A percentile compares a stretch with the other conserved stretches of the same genome.
phyloP scores from a whole-genome alignment of 2,329 filamentous ascomycete genomes.

The Penicillium brasilianum region DNA sequence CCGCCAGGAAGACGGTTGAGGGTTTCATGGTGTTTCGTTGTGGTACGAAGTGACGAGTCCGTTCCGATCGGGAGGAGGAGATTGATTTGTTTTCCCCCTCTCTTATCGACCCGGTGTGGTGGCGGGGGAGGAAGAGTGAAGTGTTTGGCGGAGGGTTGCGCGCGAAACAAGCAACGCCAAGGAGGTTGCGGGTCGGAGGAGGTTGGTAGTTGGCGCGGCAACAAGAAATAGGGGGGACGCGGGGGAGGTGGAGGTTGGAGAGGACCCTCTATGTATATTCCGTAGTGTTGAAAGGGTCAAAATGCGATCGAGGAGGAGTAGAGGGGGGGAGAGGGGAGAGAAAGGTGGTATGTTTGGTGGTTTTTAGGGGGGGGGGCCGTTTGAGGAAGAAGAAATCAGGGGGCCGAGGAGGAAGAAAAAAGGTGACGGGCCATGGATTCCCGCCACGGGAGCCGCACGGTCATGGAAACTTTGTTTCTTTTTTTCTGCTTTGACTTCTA shows the following conservation, averaged over 20 bases:
- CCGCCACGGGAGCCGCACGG: slow-evolving; percentile 1
- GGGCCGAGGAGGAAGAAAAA: slow-evolving; percentile 9
- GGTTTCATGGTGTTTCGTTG: slow-evolving; percentile 29
- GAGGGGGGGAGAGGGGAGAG: background rate
- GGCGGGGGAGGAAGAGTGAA: slow-evolving; percentile 12
- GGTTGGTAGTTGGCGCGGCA: slow-evolving; percentile 31
- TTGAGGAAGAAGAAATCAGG: slow-evolving; percentile 16
- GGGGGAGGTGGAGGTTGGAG: background rate
- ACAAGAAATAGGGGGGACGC: slow-evolving; percentile 11
- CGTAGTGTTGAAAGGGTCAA: background rate
- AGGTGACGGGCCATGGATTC: too few relatives aligned
- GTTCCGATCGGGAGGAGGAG: background rate
- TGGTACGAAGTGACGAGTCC: background rate
- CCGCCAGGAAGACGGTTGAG: slow-evolving; percentile 19
- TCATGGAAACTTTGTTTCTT: background rate
- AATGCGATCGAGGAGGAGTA: background rate
- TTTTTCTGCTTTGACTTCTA: background rate
- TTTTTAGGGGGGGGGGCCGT: background rate
- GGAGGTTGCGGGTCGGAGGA: slow-evolving; percentile 25
- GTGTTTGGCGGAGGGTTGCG: background rate
- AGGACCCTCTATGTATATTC: background rate
- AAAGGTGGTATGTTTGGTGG: too few relatives aligned
- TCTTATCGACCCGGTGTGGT: background rate
- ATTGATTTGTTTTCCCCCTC: background rate
- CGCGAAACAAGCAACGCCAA: slow-evolving; percentile 35